A percentile compares a stretch with the other conserved stretches of the same genome.
Evolutionary conservation across 495 filamentous ascomycete species (phyloP).

Genomic region (Hypoxylon crocopeplum): DNA sequence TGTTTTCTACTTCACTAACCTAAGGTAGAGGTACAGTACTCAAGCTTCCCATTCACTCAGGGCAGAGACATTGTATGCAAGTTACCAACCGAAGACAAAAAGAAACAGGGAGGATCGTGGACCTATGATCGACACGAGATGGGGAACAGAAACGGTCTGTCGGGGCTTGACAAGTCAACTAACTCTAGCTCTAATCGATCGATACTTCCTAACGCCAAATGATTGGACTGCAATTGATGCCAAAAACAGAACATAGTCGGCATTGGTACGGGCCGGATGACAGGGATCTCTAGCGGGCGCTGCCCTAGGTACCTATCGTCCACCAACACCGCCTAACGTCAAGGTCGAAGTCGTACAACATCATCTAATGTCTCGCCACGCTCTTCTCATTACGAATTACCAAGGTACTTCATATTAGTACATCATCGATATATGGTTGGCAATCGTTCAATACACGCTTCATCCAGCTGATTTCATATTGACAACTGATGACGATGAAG

Average conservation of each 20-base stretch:
- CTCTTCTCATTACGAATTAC: too few species aligned
- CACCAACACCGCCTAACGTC: too few species aligned
- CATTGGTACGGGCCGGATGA: constrained; percentile 27
- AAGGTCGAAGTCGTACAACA: too few species aligned
- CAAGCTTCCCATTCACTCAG: constrained; percentile 10
- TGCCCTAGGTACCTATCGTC: neutral
- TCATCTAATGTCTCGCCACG: too few species aligned
- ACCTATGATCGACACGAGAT: constrained; percentile 34
- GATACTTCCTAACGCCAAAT: neutral
- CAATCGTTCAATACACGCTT: too few species aligned
- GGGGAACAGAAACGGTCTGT: constrained; percentile 21
- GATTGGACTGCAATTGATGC: constrained; percentile 25
- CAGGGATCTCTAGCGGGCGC: constrained; percentile 10
- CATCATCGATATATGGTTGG: too few species aligned
- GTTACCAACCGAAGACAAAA: constrained; percentile 31
- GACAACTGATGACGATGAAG: too few species aligned
- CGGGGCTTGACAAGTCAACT: constrained; percentile 26
- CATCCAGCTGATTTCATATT: too few species aligned
- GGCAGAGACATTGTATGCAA: constrained; percentile 35
- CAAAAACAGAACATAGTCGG: constrained; percentile 25
- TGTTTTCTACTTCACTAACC: constrained; percentile 31
- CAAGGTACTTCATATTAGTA: too few species aligned
- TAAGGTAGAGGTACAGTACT: neutral
- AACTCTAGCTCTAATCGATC: constrained; percentile 12
- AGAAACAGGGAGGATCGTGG: constrained; percentile 31